Evolutionary conservation across 2,329 filamentous ascomycete species (phyloP).

Genomic region (Colletotrichum sp.): DNA sequence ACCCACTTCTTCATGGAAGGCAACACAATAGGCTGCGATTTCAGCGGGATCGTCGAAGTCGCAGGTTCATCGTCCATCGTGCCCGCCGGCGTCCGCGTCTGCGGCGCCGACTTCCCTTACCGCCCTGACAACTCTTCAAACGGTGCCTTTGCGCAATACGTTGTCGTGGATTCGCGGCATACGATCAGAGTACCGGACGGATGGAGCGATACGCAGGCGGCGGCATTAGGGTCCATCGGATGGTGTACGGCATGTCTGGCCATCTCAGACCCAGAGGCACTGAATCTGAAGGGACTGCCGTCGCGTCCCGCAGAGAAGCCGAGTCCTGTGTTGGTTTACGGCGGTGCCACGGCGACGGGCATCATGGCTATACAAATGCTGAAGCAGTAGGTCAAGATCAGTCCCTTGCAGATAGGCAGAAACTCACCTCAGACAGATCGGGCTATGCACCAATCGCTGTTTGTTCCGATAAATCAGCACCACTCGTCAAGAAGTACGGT

Average conservation of each 20-base stretch:
- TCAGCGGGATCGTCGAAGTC: constrained; percentile 25
- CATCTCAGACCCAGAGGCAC: background rate
- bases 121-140: background rate
- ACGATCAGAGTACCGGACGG: constrained; percentile 24
- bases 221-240: constrained; percentile 28
- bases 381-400: constrained; percentile 22
- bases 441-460: background rate
- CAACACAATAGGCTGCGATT: constrained; percentile 27
- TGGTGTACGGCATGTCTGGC: constrained; percentile 24
- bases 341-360: constrained; percentile 31
- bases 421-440: background rate
- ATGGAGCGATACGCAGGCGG: constrained; percentile 25
- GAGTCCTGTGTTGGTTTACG: constrained; percentile 32
- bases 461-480: background rate
- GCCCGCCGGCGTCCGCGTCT: fast-evolving
- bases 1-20: constrained; percentile 18
- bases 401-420: background rate
- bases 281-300: background rate
- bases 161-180: background rate
- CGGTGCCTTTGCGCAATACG: background rate
- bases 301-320: constrained; percentile 20
- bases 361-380: constrained; percentile 33
- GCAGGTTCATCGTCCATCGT: background rate
- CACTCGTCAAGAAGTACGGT: background rate
- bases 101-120: background rate